These are phyloP conservation scores for Erodium maritimum DNA, from an alignment of 345 rosid species.

Conservation along the genomic window DNA sequence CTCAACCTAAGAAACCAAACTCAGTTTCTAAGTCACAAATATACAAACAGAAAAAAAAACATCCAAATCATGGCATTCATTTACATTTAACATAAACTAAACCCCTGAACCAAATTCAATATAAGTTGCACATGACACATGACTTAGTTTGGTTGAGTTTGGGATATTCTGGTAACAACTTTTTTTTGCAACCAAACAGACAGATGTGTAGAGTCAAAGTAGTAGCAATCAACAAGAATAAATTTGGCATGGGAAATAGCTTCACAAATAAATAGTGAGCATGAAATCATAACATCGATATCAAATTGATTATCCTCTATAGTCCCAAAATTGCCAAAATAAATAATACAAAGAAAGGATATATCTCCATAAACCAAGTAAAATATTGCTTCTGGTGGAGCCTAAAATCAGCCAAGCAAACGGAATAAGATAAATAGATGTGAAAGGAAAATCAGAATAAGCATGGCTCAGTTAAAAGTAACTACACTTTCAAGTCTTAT, in stretches of 20 bases:
- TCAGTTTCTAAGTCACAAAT: background rate
- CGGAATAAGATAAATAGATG: too few relatives aligned
- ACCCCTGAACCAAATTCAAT: background rate
- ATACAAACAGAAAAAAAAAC: background rate
- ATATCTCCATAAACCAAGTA: too few relatives aligned
- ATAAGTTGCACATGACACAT: background rate
- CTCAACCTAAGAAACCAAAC: background rate
- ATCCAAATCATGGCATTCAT: background rate
- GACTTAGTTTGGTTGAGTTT: background rate
- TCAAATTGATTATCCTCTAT: background rate
- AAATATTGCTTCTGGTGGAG: too few relatives aligned
- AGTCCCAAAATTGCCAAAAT: background rate
- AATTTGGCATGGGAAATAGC: too few relatives aligned
- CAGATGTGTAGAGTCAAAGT: background rate
- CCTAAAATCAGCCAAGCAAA: too few relatives aligned
- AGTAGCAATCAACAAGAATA: background rate
- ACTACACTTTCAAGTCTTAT: too few relatives aligned
- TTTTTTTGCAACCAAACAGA: slow-evolving; percentile 2
- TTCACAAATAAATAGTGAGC: background rate
- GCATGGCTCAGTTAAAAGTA: too few relatives aligned
- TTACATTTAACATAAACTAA: too few relatives aligned
- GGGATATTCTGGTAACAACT: background rate
- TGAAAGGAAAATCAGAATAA: too few relatives aligned
- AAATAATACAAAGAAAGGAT: background rate
- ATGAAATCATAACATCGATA: background rate